Conservation (phyloP, 805 yeast species). For the Metschnikowia matae region DNA sequence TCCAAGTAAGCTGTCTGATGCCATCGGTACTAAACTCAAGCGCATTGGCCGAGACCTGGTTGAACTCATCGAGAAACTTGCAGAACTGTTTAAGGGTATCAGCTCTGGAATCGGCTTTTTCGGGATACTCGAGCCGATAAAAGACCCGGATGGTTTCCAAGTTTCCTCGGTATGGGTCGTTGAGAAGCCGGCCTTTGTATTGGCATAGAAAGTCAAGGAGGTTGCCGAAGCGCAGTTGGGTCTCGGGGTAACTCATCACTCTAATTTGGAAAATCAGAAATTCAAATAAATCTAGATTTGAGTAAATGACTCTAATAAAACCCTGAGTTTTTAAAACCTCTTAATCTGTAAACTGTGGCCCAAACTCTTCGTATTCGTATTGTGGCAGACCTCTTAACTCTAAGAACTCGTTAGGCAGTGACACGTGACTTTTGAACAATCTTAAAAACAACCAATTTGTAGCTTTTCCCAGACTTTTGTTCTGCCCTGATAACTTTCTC, state of each 20-base stretch:
- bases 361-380: too few species aligned
- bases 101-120: neutral
- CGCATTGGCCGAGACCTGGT: slow-evolving; percentile 11
- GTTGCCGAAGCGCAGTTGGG: slow-evolving; percentile 3
- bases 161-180: slow-evolving; percentile 14
- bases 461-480: too few species aligned
- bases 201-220: slow-evolving; percentile 9
- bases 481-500: too few species aligned
- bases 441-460: too few species aligned
- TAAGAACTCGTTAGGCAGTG: too few species aligned
- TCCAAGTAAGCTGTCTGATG: slow-evolving; percentile 5
- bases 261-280: too few species aligned
- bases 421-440: too few species aligned
- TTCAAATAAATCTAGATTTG: too few species aligned
- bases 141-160: slow-evolving; percentile 4
- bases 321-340: too few species aligned
- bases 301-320: too few species aligned
- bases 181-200: slow-evolving; percentile 11
- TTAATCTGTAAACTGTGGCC: too few species aligned
- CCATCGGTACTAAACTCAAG: slow-evolving; percentile 7
- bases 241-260: slow-evolving; percentile 6
- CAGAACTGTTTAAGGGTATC: slow-evolving; percentile 3
- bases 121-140: slow-evolving; percentile 1
- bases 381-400: too few species aligned
- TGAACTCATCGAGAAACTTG: slow-evolving; percentile 13